Evolutionary conservation across 192 early-diverging fungal species (phyloP).

Genomic region (Cladochytrium replicatum): DNA sequence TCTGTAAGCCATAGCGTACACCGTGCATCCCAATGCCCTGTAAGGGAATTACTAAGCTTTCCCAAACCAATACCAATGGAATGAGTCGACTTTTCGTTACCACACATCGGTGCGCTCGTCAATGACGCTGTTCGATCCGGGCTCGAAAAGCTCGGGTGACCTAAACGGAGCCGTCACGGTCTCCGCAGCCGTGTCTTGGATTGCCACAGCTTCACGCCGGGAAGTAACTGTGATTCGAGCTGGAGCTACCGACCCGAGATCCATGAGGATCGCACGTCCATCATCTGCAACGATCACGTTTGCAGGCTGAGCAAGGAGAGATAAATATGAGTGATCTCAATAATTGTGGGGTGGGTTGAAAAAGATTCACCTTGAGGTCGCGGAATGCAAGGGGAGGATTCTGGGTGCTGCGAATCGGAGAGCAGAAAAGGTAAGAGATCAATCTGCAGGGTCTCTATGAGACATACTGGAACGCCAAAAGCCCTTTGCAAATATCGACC

Average conservation of each 20-base stretch:
- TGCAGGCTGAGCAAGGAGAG: constrained; percentile 17
- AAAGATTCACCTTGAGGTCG: constrained; percentile 28
- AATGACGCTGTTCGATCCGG: constrained; percentile 17
- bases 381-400: constrained; percentile 37
- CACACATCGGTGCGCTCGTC: constrained; percentile 35
- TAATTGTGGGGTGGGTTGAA: neutral
- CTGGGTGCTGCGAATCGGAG: constrained; percentile 12
- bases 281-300: constrained; percentile 31
- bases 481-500: constrained; percentile 32
- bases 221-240: constrained; percentile 26
- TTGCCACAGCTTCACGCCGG: constrained; percentile 30
- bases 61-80: neutral
- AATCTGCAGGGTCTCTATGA: neutral
- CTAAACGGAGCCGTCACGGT: constrained; percentile 41
- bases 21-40: constrained; percentile 39
- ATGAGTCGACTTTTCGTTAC: neutral
- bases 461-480: constrained; percentile 38
- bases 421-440: neutral
- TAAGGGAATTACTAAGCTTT: neutral
- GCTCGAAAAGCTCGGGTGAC: constrained; percentile 43
- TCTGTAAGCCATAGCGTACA: constrained; percentile 36
- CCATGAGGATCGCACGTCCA: constrained; percentile 28
- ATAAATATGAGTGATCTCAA: neutral
- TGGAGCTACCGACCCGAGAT: constrained; percentile 37
- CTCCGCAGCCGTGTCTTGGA: constrained; percentile 38